phyloP scores from a whole-genome alignment of 1,139 yeast species.

The Geotrichum restrictum region DNA sequence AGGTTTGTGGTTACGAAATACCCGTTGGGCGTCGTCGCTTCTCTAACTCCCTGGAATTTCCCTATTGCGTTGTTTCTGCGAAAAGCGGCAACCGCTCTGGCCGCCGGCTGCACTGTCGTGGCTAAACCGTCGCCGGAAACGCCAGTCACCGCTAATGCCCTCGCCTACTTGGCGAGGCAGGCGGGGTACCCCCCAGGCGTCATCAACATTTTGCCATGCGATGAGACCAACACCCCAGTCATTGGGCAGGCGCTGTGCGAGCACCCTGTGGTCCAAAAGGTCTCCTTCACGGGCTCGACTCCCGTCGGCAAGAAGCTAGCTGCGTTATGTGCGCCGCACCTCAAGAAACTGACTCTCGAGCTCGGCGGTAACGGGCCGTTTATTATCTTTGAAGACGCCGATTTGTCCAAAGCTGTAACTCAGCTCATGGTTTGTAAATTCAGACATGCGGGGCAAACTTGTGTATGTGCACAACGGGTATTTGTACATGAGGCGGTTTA shows the following conservation, averaged over 20 bases:
- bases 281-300: slow-evolving; percentile 81
- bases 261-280: slow-evolving; percentile 66
- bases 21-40: slow-evolving; percentile 78
- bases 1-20: slow-evolving; percentile 42
- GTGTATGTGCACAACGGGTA: slow-evolving; percentile 83
- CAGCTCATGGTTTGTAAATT: slow-evolving; percentile 35
- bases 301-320: slow-evolving; percentile 68
- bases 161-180: slow-evolving; percentile 56
- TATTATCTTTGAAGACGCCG: slow-evolving; percentile 71
- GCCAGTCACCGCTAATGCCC: slow-evolving; percentile 68
- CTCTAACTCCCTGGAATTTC: slow-evolving; percentile 83
- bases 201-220: slow-evolving; percentile 67
- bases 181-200: slow-evolving; percentile 82
- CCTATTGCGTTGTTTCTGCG: slow-evolving; percentile 77
- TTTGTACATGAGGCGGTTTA: slow-evolving; percentile 72
- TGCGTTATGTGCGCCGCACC: slow-evolving; percentile 48
- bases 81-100: slow-evolving; percentile 81
- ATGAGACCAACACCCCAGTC: slow-evolving; percentile 60
- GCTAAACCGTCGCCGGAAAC: slow-evolving; percentile 78
- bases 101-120: slow-evolving; percentile 75
- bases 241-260: slow-evolving; percentile 69
- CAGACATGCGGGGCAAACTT: slow-evolving; percentile 74
- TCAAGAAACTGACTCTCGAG: slow-evolving; percentile 66
- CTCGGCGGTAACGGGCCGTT: slow-evolving; percentile 87
- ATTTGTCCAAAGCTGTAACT: slow-evolving; percentile 55